phyloP scores from a whole-genome alignment of 1,284 basidiomycete genomes.

The Trametes polyzona region DNA sequence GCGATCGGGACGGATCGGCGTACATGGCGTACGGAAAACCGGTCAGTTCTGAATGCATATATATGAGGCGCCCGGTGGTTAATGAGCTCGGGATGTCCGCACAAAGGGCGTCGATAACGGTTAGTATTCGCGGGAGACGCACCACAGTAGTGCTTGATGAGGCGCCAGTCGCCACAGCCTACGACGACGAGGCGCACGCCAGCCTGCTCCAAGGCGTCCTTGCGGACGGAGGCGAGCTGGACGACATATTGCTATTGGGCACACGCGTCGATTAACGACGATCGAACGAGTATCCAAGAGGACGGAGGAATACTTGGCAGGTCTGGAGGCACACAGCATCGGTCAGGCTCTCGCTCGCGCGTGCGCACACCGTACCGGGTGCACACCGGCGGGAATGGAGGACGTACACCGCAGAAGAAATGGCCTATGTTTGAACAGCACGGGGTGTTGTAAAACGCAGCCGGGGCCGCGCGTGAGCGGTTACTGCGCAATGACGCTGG shows the following conservation, averaged over 20 bases:
- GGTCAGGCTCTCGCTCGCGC: not conserved
- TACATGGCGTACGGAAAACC: conserved; percentile 55
- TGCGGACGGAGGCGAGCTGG: conserved; percentile 49
- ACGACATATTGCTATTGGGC: conserved; percentile 53
- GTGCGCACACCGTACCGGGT: not conserved
- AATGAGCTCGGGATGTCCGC: too few relatives aligned
- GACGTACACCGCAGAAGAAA: conserved; percentile 66
- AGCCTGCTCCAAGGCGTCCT: conserved; percentile 47
- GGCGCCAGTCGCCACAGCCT: conserved; percentile 64
- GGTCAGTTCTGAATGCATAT: conserved; percentile 45
- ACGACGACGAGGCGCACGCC: conserved; percentile 53
- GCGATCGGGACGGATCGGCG: conserved; percentile 57
- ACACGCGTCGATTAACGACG: not conserved
- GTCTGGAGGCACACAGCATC: conserved; percentile 31
- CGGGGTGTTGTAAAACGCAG: too few relatives aligned
- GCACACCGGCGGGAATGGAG: not conserved
- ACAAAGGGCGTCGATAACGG: not conserved
- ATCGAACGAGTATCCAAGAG: not conserved
- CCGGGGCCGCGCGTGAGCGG: not conserved
- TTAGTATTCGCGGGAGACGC: conserved; percentile 7
- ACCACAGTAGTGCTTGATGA: conserved; percentile 61
- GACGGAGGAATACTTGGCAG: conserved; percentile 43
- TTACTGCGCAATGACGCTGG: not conserved
- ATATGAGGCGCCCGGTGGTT: too few relatives aligned
- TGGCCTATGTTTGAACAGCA: conserved; percentile 45